Conservation (phyloP, 2,329 filamentous ascomycete species). For the Madurella fahalii region DNA sequence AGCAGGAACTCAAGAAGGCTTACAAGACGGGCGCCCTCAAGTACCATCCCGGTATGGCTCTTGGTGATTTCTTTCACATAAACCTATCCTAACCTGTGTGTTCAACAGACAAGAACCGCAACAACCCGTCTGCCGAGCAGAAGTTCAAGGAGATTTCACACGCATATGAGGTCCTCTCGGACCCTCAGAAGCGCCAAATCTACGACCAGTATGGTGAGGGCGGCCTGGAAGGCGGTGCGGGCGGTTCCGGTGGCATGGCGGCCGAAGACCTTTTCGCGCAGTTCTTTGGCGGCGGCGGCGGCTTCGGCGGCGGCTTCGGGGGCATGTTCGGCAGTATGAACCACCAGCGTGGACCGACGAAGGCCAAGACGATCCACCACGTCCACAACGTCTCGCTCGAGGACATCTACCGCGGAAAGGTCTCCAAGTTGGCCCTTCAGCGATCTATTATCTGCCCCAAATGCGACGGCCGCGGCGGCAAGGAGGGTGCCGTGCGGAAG, state of each 20-base stretch:
- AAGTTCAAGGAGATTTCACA: slow-evolving; percentile 98
- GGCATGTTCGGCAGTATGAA: slow-evolving; percentile 77
- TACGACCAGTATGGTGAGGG: slow-evolving; percentile 99
- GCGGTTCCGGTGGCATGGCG: slow-evolving; percentile 76
- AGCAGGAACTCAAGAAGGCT: slow-evolving; percentile 84
- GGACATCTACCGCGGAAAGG: slow-evolving; percentile 96
- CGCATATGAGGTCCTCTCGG: slow-evolving; percentile 92
- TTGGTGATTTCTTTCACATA: not conserved
- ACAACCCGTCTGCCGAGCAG: slow-evolving; percentile 88
- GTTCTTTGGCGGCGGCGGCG: slow-evolving; percentile 80
- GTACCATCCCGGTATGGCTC: slow-evolving; percentile 70
- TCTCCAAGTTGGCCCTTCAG: slow-evolving; percentile 94
- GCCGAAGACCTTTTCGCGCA: slow-evolving; percentile 95
- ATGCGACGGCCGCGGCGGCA: slow-evolving; percentile 90
- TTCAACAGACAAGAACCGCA: slow-evolving; percentile 81
- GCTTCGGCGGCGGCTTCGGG: slow-evolving; percentile 68
- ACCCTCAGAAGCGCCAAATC: slow-evolving; percentile 82
- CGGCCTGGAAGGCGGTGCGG: slow-evolving; percentile 83
- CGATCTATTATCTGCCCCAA: slow-evolving; percentile 95
- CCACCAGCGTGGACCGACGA: slow-evolving; percentile 72
- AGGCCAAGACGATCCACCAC: slow-evolving; percentile 96
- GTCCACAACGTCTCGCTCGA: slow-evolving; percentile 97
- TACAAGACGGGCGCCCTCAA: slow-evolving; percentile 82
- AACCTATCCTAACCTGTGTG: not conserved
- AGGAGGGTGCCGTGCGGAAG: slow-evolving; percentile 94